Conservation (phyloP, 495 filamentous ascomycete species). For the Xylaria flabelliformis region DNA sequence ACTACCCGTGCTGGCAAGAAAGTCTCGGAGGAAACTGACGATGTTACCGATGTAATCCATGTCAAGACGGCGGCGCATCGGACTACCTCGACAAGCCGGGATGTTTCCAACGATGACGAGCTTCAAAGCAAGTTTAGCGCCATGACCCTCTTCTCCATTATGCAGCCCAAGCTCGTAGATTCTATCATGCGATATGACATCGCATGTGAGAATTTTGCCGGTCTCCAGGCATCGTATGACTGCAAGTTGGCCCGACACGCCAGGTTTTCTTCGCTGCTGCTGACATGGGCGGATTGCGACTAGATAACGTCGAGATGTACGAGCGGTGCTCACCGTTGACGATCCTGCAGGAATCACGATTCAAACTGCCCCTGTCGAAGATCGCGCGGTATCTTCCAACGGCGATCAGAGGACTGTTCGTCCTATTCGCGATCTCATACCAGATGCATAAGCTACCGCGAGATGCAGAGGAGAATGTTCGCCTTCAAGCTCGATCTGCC, state of each 20-base stretch:
- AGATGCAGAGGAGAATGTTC: constrained; percentile 4
- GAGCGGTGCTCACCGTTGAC: constrained; percentile 13
- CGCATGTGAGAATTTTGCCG: constrained; percentile 20
- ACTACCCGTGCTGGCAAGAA: neutral
- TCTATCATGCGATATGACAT: constrained; percentile 25
- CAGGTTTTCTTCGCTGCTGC: neutral
- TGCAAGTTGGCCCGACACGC: constrained; percentile 11
- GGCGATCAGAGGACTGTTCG: constrained; percentile 3
- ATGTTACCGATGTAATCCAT: neutral
- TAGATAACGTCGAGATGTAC: constrained; percentile 26
- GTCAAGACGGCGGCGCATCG: neutral
- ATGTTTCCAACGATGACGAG: neutral
- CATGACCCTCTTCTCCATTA: constrained; percentile 11
- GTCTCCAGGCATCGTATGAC: constrained; percentile 21
- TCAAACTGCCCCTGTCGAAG: neutral
- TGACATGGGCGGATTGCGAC: neutral
- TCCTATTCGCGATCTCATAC: constrained; percentile 18
- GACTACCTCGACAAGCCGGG: neutral
- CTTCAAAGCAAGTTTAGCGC: neutral
- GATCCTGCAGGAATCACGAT: neutral
- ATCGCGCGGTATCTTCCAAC: constrained; percentile 9
- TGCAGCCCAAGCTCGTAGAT: constrained; percentile 8
- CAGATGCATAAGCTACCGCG: constrained; percentile 13
- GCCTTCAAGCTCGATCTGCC: neutral
- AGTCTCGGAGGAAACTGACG: neutral